Evolutionary conservation across 257 asterid genomes (phyloP).

Genomic region (Galeopsis tetrahit): DNA sequence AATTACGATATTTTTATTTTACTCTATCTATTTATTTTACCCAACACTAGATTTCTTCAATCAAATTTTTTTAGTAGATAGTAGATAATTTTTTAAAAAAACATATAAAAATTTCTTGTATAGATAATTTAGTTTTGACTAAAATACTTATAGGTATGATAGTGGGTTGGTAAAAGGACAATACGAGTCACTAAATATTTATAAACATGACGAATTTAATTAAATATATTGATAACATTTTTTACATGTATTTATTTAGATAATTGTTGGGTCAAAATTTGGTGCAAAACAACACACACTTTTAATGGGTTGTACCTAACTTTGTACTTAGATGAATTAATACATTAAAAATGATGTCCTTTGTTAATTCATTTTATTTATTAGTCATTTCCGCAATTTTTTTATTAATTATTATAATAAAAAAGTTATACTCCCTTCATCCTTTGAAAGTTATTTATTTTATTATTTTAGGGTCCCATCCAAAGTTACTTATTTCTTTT

Average conservation of each 20-base stretch:
- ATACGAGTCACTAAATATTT: not conserved
- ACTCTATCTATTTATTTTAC: too few relatives aligned
- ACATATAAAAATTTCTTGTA: not conserved
- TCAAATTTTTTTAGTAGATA: too few relatives aligned
- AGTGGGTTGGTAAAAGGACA: conserved; percentile 22
- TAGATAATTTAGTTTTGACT: conserved; percentile 10
- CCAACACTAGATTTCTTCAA: too few relatives aligned
- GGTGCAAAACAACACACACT: not conserved
- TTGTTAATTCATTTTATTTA: too few relatives aligned
- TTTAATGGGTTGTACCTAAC: not conserved
- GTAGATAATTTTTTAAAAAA: too few relatives aligned
- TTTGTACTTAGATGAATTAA: not conserved
- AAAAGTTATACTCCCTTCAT: too few relatives aligned
- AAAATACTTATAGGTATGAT: not conserved
- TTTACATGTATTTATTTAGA: not conserved
- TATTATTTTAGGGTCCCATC: too few relatives aligned
- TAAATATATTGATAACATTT: not conserved
- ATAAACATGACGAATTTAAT: not conserved
- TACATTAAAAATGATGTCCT: too few relatives aligned
- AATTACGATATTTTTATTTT: too few relatives aligned
- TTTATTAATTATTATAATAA: too few relatives aligned
- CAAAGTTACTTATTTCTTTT: too few relatives aligned
- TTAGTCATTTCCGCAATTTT: not conserved
- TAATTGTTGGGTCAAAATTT: not conserved
- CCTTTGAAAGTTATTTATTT: too few relatives aligned